Conservation (phyloP, 83 land plant species). For the Thuja plicata region DNA sequence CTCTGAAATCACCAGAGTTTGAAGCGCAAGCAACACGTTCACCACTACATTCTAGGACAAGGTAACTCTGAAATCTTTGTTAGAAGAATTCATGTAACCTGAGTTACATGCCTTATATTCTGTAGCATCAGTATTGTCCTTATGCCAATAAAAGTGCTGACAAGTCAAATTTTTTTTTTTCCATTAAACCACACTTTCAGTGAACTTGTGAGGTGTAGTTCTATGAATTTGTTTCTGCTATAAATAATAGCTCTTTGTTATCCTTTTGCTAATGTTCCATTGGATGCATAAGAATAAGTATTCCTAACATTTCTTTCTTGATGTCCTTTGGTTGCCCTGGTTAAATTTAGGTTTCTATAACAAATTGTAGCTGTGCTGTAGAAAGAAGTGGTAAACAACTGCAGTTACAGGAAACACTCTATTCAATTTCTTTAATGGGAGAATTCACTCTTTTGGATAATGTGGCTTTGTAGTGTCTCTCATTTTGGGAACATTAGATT, state of each 20-base stretch:
- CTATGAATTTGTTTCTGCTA: neutral
- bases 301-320: neutral
- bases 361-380: neutral
- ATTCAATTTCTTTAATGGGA: neutral
- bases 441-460: neutral
- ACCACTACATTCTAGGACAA: constrained; percentile 10
- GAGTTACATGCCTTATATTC: neutral
- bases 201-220: neutral
- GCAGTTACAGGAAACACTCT: neutral
- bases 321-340: neutral
- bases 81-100: neutral
- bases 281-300: neutral
- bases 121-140: neutral
- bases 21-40: neutral
- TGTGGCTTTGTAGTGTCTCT: neutral
- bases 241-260: neutral
- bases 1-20: neutral
- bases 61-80: constrained; percentile 8
- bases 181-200: neutral
- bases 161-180: neutral
- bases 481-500: neutral
- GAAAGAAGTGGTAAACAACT: neutral
- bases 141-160: neutral
- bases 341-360: neutral
- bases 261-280: neutral